These are phyloP conservation scores for Apiospora sp. DNA, from an alignment of 2,329 filamentous ascomycete species.

Conservation along the genomic window DNA sequence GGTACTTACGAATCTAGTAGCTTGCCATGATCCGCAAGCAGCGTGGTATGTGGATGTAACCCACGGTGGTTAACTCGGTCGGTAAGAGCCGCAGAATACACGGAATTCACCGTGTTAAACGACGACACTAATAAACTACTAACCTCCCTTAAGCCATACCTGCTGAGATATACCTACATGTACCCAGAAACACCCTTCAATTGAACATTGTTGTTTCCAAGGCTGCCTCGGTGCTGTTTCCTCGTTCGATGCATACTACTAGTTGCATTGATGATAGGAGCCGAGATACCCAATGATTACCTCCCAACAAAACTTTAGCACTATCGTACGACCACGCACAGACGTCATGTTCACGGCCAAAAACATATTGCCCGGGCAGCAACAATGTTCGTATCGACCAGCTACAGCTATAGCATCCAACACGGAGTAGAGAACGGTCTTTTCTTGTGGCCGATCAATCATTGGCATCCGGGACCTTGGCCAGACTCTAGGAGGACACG, in stretches of 20 bases:
- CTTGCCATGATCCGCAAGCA: slow-evolving; percentile 10
- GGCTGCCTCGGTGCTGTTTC: background rate
- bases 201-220: background rate
- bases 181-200: background rate
- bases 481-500: background rate
- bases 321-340: slow-evolving; percentile 4
- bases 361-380: background rate
- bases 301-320: background rate
- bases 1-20: background rate
- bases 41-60: slow-evolving; percentile 17
- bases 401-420: background rate
- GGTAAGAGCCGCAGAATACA: slow-evolving; percentile 12
- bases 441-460: background rate
- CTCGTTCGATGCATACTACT: background rate
- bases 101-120: slow-evolving; percentile 5
- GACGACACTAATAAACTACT: background rate
- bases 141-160: background rate
- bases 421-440: background rate
- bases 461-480: background rate
- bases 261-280: background rate
- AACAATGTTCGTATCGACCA: background rate
- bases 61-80: slow-evolving; percentile 16
- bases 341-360: background rate
- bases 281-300: background rate
- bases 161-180: background rate